Conservation (phyloP, 2,329 filamentous ascomycete species). For the Pseudopithomyces maydicus region DNA sequence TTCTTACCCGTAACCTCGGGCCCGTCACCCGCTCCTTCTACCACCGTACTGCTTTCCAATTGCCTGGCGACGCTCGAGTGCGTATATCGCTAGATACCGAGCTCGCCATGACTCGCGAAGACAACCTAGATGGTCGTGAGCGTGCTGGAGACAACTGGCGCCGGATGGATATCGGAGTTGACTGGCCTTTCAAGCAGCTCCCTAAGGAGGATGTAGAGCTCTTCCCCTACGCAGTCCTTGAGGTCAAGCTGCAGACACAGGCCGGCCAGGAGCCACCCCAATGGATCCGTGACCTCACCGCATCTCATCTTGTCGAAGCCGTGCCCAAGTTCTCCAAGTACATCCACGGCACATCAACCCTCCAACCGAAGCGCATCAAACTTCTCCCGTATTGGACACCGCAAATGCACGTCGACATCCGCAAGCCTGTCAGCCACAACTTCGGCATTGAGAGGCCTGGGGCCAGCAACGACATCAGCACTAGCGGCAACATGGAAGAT, state of each 20-base stretch:
- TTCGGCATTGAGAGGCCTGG: slow-evolving; percentile 88
- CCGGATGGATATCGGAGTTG: slow-evolving; percentile 95
- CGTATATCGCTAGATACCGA: slow-evolving; percentile 97
- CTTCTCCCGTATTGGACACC: slow-evolving; percentile 96
- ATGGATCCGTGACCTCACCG: slow-evolving; percentile 92
- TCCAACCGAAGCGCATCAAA: slow-evolving; percentile 87
- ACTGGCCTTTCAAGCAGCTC: slow-evolving; percentile 90
- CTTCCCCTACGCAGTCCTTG: slow-evolving; percentile 94
- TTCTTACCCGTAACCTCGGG: slow-evolving; percentile 82
- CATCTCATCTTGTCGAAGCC: slow-evolving; percentile 95
- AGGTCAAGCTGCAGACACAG: slow-evolving; percentile 97
- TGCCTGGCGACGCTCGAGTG: slow-evolving; percentile 93
- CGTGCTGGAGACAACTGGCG: slow-evolving; percentile 91
- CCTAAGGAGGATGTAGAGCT: slow-evolving; percentile 82
- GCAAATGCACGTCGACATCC: slow-evolving; percentile 97
- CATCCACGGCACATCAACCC: slow-evolving; percentile 87
- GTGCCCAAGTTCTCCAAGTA: slow-evolving; percentile 99
- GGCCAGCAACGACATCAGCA: slow-evolving; percentile 74
- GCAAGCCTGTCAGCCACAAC: slow-evolving; percentile 84
- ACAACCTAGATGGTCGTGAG: slow-evolving; percentile 81
- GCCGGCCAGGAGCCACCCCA: slow-evolving; percentile 92
- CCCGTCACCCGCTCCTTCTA: slow-evolving; percentile 97
- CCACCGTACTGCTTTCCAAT: slow-evolving; percentile 96
- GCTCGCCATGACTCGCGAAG: slow-evolving; percentile 91
- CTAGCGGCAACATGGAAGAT: slow-evolving; percentile 77